Conservation (phyloP, 1,284 basidiomycete species). For the Phaffia rhodozyma region DNA sequence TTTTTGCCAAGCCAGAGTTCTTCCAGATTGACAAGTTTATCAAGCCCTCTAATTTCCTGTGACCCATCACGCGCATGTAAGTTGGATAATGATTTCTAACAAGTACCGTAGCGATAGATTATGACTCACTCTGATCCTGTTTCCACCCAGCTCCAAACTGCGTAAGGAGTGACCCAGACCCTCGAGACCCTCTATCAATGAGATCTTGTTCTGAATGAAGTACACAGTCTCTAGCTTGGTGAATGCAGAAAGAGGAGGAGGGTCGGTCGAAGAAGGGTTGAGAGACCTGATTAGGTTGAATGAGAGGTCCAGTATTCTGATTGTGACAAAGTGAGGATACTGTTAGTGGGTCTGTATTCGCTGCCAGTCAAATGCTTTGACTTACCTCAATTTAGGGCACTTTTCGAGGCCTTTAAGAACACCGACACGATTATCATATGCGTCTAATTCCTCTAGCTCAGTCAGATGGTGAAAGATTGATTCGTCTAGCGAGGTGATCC, state of each 20-base stretch:
- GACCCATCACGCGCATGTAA: constrained; percentile 2
- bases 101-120: constrained; percentile 11
- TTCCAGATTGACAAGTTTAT: constrained; percentile 66
- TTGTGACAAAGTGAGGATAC: background rate
- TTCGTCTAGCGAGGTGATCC: constrained; percentile 56
- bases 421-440: constrained; percentile 92
- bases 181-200: constrained; percentile 55
- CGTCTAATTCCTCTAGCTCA: constrained; percentile 73
- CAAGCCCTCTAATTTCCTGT: constrained; percentile 77
- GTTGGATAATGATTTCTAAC: background rate
- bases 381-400: constrained; percentile 56
- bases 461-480: constrained; percentile 53
- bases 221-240: constrained; percentile 59
- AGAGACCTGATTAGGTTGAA: constrained; percentile 77
- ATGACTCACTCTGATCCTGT: constrained; percentile 61
- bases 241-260: constrained; percentile 48
- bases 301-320: constrained; percentile 75
- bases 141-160: constrained; percentile 87
- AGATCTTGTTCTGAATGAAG: constrained; percentile 94
- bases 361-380: constrained; percentile 18
- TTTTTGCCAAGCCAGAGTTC: constrained; percentile 98
- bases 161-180: constrained; percentile 52
- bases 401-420: constrained; percentile 54
- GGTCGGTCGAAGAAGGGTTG: constrained; percentile 18
- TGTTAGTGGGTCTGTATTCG: background rate